Conservation (phyloP, 805 yeast species). For the Alloascoidea africana region DNA sequence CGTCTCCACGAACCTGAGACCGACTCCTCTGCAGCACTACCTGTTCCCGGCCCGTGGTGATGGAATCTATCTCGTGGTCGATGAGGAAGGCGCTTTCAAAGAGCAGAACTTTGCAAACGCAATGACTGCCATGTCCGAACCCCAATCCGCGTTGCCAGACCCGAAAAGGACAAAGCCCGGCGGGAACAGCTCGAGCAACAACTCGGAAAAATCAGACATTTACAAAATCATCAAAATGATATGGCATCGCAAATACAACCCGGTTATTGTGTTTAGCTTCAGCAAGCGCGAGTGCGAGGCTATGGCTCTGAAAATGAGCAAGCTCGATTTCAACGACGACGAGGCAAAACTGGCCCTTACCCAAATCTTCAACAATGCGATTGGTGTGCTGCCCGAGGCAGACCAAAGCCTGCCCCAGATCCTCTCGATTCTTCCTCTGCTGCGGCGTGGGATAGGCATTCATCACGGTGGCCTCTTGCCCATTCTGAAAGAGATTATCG, state of each 20-base stretch:
- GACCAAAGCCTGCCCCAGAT: conserved; percentile 77
- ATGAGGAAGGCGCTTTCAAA: conserved; percentile 73
- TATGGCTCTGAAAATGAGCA: conserved; percentile 72
- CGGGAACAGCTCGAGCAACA: conserved; percentile 46
- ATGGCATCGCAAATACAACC: conserved; percentile 73
- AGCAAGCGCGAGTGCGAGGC: conserved; percentile 79
- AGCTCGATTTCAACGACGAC: conserved; percentile 71
- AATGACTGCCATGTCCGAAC: conserved; percentile 69
- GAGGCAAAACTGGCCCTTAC: conserved; percentile 70
- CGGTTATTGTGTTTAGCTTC: conserved; percentile 78
- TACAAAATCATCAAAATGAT: conserved; percentile 79
- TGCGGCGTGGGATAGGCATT: conserved; percentile 78
- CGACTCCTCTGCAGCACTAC: conserved; percentile 79
- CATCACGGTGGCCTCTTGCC: conserved; percentile 81
- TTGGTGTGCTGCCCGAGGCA: conserved; percentile 57
- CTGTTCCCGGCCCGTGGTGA: conserved; percentile 80
- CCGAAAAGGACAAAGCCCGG: conserved; percentile 66
- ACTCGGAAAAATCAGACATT: conserved; percentile 17
- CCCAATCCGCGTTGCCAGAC: too few species aligned
- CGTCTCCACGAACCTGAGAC: conserved; percentile 81
- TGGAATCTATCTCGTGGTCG: conserved; percentile 79
- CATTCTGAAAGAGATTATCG: conserved; percentile 66
- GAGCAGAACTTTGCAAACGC: conserved; percentile 84
- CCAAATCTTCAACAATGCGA: conserved; percentile 66
- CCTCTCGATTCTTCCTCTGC: conserved; percentile 59